phyloP scores from a whole-genome alignment of 2,329 filamentous ascomycete species.

The Myriosclerotinia scirpicola region DNA sequence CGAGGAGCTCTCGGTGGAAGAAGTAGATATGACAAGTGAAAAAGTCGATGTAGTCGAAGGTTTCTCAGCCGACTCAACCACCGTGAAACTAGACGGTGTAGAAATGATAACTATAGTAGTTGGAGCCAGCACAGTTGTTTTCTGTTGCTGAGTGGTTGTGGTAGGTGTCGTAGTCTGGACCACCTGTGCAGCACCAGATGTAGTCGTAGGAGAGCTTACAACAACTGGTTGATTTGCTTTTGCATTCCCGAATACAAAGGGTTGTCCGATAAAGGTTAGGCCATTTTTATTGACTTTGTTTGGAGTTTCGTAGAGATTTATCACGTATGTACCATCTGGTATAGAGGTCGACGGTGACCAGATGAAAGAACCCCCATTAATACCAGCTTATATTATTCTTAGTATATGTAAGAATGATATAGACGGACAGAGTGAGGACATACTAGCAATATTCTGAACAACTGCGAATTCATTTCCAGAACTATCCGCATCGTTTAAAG shows the following conservation, averaged over 20 bases:
- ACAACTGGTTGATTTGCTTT: background rate
- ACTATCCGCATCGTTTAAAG: background rate
- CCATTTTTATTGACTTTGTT: constrained; percentile 7
- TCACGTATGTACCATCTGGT: background rate
- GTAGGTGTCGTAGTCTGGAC: background rate
- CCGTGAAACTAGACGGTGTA: background rate
- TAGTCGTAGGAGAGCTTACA: background rate
- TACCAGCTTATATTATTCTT: background rate
- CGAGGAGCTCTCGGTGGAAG: background rate
- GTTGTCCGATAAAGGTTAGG: background rate
- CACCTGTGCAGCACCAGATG: background rate
- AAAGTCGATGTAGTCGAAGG: background rate
- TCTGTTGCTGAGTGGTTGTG: background rate
- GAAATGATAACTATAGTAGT: background rate
- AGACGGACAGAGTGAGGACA: background rate
- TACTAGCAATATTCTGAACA: constrained; percentile 2
- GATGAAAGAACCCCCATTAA: background rate
- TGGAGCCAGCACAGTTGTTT: background rate
- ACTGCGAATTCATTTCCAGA: constrained; percentile 1
- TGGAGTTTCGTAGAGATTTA: background rate
- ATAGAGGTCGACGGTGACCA: background rate
- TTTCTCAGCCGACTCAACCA: background rate
- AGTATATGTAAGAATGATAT: background rate
- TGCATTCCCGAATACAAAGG: background rate
- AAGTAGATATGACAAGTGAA: background rate